phyloP scores from a whole-genome alignment of 257 asterid species.

The Fraxinus cuspidata region DNA sequence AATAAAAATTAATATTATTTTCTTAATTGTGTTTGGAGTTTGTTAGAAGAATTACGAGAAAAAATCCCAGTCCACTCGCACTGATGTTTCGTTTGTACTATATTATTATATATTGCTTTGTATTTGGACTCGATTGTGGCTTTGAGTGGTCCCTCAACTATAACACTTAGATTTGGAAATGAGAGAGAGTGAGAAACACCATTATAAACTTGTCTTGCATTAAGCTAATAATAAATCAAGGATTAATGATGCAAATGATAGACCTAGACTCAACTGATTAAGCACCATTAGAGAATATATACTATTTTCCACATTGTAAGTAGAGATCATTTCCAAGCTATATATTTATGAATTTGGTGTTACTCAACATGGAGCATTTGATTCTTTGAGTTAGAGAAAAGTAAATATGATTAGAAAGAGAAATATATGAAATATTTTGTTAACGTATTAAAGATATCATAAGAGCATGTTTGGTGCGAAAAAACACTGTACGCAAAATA shows the following conservation, averaged over 20 bases:
- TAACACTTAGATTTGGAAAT: conserved; percentile 3
- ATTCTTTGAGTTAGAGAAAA: background rate
- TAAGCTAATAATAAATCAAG: background rate
- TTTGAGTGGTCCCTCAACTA: conserved; percentile 7
- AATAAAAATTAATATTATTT: background rate
- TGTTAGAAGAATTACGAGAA: background rate
- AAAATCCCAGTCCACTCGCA: background rate
- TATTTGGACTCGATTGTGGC: background rate
- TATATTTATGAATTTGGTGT: background rate
- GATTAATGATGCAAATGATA: background rate
- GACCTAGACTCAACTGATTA: background rate
- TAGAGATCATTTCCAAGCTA: background rate
- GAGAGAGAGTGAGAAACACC: conserved; percentile 1
- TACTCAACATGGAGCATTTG: background rate
- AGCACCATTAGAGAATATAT: background rate
- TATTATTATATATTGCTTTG: background rate
- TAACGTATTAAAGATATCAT: background rate
- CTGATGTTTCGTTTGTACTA: background rate
- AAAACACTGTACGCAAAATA: no score
- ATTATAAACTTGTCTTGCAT: conserved; percentile 3
- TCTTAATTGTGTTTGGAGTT: background rate
- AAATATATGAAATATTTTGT: background rate
- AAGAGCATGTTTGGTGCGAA: background rate
- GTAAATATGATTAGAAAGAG: background rate
- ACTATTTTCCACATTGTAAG: background rate